Evolutionary conservation across 176 grass and related monocot species (phyloP), one percentile per base, ranked within the genome.

Genomic region (Canna indica): DNA sequence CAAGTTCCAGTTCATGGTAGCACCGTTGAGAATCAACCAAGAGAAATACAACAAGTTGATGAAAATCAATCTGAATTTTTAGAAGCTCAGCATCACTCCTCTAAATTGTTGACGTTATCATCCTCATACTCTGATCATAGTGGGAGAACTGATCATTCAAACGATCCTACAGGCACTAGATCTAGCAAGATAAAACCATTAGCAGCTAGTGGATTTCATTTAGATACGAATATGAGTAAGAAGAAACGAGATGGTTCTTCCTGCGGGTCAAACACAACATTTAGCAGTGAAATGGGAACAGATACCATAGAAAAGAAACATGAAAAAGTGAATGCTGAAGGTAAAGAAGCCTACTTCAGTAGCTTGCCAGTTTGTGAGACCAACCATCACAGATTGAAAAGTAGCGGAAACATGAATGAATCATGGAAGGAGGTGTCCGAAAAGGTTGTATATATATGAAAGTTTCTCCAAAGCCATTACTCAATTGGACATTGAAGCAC

Each of bases 241-340:
- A 93, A 95, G 78, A 95, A 86, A 73, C 72, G 60, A 65, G 82
- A 99, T 84, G 86, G 86, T 54, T 99, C 95, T 73, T 99, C 95
- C 38, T 99, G 95, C 2, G 94, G 94, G 72, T 99, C 94, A 44
- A 99, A 99, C 69, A 90, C 90, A 6, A 70, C 90, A 28, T 93
- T 86, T 35, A 93, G 90, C 75, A 93, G 94, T 68, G 90, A 99
- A 63, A 32, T 86, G 22, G 94, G 93, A 48, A 82, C 80, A 17
- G 70, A 81, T 72, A 83, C 75, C 67, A 81, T 76, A 57, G 81
- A 74, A 54, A 89, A 79, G 72, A 93, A 90, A 46, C 26, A 30
- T 47, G 67, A 47, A 39, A 83, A 86, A 65, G 61, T 22, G 44
- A 78, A 85, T 12, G 77, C 82, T 35, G 84, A 73, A 39, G 46